Conservation (phyloP, 2,329 filamentous ascomycete species). For the Acrocalymma vagum region DNA sequence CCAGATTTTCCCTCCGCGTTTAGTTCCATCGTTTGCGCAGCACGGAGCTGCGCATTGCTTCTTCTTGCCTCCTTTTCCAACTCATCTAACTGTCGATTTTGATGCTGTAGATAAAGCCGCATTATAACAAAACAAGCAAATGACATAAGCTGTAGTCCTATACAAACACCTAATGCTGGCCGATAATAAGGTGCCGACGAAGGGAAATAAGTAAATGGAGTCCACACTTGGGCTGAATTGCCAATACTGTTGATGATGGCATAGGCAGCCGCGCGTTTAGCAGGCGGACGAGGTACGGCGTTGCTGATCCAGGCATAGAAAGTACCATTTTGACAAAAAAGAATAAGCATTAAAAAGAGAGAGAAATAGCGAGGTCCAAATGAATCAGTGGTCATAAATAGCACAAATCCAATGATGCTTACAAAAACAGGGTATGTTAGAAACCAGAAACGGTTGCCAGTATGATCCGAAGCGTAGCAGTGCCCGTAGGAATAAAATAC, state of each 20-base stretch:
- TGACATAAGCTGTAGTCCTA: constrained; percentile 25
- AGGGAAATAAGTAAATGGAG: constrained; percentile 49
- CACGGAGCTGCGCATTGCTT: too few species aligned
- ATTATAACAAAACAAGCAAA: constrained; percentile 22
- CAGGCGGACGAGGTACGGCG: constrained; percentile 61
- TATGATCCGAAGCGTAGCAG: constrained; percentile 51
- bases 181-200: constrained; percentile 26
- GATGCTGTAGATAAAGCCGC: constrained; percentile 33
- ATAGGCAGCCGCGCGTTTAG: constrained; percentile 63
- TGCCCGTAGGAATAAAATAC: constrained; percentile 57
- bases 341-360: constrained; percentile 64
- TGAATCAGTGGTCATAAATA: constrained; percentile 62
- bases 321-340: constrained; percentile 64
- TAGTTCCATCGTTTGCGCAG: too few species aligned
- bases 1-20: too few species aligned
- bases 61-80: constrained; percentile 61
- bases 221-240: constrained; percentile 61
- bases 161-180: constrained; percentile 29
- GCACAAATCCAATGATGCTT: constrained; percentile 59
- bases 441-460: constrained; percentile 53
- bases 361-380: constrained; percentile 65
- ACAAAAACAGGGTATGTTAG: constrained; percentile 57
- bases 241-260: constrained; percentile 65
- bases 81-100: constrained; percentile 61
- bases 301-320: constrained; percentile 65